These are phyloP conservation scores for Leucoagaricus sp. DNA, from an alignment of 1,284 basidiomycete species.

Conservation along the genomic window DNA sequence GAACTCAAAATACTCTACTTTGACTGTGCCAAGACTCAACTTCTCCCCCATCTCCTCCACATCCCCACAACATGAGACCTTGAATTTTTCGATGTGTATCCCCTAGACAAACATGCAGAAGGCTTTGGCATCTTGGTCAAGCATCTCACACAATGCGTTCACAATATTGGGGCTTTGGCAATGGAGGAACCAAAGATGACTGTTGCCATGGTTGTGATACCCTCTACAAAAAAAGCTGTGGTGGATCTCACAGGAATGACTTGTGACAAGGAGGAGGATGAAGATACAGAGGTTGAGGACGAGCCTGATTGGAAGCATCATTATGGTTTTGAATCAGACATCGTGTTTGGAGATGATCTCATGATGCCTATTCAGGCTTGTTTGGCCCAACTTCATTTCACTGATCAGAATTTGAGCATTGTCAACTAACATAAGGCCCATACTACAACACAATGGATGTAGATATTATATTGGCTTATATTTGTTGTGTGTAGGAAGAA, in stretches of 20 bases:
- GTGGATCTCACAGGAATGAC: too few species aligned
- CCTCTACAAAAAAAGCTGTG: too few species aligned
- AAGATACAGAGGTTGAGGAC: background rate
- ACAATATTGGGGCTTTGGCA: background rate
- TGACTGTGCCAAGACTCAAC: background rate
- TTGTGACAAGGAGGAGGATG: background rate
- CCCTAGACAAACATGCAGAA: background rate
- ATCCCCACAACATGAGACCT: background rate
- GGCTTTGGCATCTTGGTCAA: background rate
- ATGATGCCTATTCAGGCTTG: background rate
- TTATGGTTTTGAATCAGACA: background rate
- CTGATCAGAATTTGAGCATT: background rate
- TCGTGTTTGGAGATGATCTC: background rate
- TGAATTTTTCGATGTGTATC: background rate
- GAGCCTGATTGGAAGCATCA: background rate
- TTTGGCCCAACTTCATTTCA: background rate
- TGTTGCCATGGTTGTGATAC: too few species aligned
- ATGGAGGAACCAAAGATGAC: background rate
- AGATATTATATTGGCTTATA: too few species aligned
- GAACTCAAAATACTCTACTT: background rate
- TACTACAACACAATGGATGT: too few species aligned
- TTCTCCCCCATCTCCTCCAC: background rate
- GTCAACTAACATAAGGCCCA: too few species aligned
- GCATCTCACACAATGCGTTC: slow-evolving; percentile 1
- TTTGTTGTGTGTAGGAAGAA: too few species aligned